These are phyloP conservation scores for Citrus cavaleriei DNA, from an alignment of 345 rosid genomes.

Conservation along the genomic window DNA sequence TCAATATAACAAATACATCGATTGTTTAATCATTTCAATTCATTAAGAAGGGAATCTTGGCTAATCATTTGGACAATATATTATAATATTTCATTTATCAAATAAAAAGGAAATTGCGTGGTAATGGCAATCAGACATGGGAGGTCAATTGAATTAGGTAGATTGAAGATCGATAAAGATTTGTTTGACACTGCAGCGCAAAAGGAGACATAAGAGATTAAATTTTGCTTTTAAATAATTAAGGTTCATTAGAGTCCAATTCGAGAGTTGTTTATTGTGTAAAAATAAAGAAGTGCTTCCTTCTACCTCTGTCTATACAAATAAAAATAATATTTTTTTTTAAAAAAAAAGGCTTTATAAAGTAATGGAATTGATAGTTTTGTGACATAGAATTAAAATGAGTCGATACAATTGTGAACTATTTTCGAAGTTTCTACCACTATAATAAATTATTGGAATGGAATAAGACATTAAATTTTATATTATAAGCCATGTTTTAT, in stretches of 20 bases:
- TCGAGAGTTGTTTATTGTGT: neutral
- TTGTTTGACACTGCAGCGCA: no score
- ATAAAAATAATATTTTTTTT: neutral
- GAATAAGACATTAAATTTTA: no score
- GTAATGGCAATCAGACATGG: neutral
- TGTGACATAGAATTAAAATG: neutral
- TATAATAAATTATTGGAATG: no score
- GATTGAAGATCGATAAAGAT: neutral
- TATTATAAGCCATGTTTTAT: no score
- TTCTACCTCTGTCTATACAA: neutral
- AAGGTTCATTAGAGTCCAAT: neutral
- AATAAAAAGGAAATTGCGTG: neutral
- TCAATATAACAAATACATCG: no score
- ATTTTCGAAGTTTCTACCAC: neutral
- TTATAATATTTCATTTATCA: neutral
- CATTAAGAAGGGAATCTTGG: neutral
- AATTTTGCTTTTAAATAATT: neutral
- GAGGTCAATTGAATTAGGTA: neutral
- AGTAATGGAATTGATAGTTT: neutral
- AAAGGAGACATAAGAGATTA: no score
- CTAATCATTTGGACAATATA: neutral
- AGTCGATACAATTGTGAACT: neutral
- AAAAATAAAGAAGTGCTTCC: neutral
- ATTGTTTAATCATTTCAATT: no score
- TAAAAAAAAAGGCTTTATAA: neutral